Conservation (phyloP, 768 basidiomycete genomes). For the Suillus weaverae region DNA sequence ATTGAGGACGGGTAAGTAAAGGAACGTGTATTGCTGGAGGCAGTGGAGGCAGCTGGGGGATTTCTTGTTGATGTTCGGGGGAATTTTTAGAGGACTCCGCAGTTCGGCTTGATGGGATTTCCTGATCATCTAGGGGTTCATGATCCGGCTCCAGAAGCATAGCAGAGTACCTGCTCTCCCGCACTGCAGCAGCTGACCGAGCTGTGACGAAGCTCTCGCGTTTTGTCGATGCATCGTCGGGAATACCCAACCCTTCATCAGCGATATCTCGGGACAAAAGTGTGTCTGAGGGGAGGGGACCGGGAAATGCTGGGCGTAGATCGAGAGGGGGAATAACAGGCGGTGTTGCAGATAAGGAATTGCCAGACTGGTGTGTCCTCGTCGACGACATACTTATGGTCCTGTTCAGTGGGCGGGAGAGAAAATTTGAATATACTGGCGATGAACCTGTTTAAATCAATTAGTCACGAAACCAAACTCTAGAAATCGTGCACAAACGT, state of each 20-base stretch:
- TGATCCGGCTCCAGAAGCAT: constrained; percentile 23
- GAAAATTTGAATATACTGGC: constrained; percentile 53
- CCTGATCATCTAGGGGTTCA: constrained; percentile 16
- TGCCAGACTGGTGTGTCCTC: constrained; percentile 51
- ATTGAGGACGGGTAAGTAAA: constrained; percentile 17
- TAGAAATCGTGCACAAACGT: constrained; percentile 39
- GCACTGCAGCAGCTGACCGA: constrained; percentile 19
- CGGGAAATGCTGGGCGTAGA: constrained; percentile 52
- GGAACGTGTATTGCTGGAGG: constrained; percentile 13
- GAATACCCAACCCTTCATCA: constrained; percentile 26
- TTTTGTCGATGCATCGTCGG: constrained; percentile 44
- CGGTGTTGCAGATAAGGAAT: constrained; percentile 34
- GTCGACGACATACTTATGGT: constrained; percentile 66
- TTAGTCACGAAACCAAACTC: neutral
- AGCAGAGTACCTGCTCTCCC: constrained; percentile 33
- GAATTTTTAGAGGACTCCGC: constrained; percentile 9
- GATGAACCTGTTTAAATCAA: constrained; percentile 43
- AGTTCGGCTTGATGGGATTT: constrained; percentile 18
- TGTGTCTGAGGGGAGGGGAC: constrained; percentile 28
- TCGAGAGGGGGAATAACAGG: constrained; percentile 63
- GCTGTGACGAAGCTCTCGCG: constrained; percentile 62
- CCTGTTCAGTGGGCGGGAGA: constrained; percentile 64
- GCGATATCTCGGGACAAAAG: constrained; percentile 21
- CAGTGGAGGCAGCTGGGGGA: constrained; percentile 4
- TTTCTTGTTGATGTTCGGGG: neutral